These are phyloP conservation scores for Aphanomyces euteiches DNA, from an alignment of 352 stramenopile genomes.

Conservation along the genomic window DNA sequence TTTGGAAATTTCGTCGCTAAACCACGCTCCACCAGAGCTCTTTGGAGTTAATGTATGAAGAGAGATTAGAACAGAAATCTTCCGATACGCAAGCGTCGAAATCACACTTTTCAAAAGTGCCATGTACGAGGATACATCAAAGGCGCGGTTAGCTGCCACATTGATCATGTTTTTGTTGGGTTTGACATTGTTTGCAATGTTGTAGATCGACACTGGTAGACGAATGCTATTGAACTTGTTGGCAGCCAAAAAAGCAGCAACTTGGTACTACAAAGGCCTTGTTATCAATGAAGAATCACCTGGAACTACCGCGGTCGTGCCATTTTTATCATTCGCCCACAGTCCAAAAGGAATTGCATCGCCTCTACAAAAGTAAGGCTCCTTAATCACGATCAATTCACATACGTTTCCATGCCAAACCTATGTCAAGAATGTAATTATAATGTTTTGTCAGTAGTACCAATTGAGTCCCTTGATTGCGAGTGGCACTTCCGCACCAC, in stretches of 20 bases:
- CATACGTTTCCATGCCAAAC: slow-evolving; percentile 67
- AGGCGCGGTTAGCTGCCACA: slow-evolving; percentile 55
- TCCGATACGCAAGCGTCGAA: slow-evolving; percentile 49
- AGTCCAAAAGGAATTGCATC: slow-evolving; percentile 57
- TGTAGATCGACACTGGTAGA: slow-evolving; percentile 52
- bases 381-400: background rate
- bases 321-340: slow-evolving; percentile 67
- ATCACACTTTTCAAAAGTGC: slow-evolving; percentile 57
- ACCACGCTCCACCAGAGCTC: slow-evolving; percentile 53
- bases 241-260: slow-evolving; percentile 50
- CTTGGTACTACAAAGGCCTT: slow-evolving; percentile 40
- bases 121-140: slow-evolving; percentile 63
- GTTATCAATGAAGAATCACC: background rate
- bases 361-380: slow-evolving; percentile 29
- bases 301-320: slow-evolving; percentile 44
- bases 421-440: slow-evolving; percentile 9
- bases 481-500: slow-evolving; percentile 53
- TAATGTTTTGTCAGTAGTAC: slow-evolving; percentile 33
- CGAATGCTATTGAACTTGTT: slow-evolving; percentile 79
- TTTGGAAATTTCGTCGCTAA: slow-evolving; percentile 42
- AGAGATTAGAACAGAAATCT: slow-evolving; percentile 66
- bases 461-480: slow-evolving; percentile 68
- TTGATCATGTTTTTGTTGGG: slow-evolving; percentile 59
- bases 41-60: slow-evolving; percentile 54
- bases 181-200: slow-evolving; percentile 43